Percentiles rank a stretch among this genome's conserved stretches.
Conservation (phyloP, 2,329 filamentous ascomycete species). For the Talaromyces sp. region DNA sequence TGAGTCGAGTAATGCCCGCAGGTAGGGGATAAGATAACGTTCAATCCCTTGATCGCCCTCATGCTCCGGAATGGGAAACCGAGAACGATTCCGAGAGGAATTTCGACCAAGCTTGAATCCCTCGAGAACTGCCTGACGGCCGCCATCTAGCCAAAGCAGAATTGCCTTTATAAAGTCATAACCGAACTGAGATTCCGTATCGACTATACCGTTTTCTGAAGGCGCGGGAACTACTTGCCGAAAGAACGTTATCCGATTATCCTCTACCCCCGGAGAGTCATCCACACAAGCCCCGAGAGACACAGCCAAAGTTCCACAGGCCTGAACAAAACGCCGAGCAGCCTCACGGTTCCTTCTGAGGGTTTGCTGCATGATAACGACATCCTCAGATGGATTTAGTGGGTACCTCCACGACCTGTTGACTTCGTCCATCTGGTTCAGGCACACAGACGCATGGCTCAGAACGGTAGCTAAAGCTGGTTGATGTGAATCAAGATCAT, state of each 20-base stretch:
- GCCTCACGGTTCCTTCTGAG: constrained; percentile 56
- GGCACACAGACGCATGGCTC: constrained; percentile 45
- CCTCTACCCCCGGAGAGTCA: constrained; percentile 35
- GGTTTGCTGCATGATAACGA: constrained; percentile 55
- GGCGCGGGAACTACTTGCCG: constrained; percentile 48
- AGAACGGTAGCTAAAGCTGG: constrained; percentile 42
- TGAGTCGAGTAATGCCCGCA: constrained; percentile 53
- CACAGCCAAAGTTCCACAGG: constrained; percentile 56
- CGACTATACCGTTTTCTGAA: constrained; percentile 40
- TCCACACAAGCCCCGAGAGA: constrained; percentile 54
- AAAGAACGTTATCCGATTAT: constrained; percentile 44
- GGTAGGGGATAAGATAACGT: constrained; percentile 57
- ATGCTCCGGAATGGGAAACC: constrained; percentile 53
- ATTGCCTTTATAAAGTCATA: constrained; percentile 65
- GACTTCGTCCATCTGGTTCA: constrained; percentile 57
- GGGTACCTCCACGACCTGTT: constrained; percentile 59
- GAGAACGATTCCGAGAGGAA: constrained; percentile 39
- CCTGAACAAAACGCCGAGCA: constrained; percentile 60
- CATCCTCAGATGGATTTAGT: constrained; percentile 52
- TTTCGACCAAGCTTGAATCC: constrained; percentile 53
- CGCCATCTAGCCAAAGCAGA: constrained; percentile 60
- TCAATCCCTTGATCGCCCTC: constrained; percentile 55
- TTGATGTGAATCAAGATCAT: constrained; percentile 33
- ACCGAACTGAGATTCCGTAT: constrained; percentile 52
- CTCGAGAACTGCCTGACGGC: constrained; percentile 52